These are phyloP conservation scores for Evernia prunastri DNA, from an alignment of 495 filamentous ascomycete genomes.

Conservation along the genomic window DNA sequence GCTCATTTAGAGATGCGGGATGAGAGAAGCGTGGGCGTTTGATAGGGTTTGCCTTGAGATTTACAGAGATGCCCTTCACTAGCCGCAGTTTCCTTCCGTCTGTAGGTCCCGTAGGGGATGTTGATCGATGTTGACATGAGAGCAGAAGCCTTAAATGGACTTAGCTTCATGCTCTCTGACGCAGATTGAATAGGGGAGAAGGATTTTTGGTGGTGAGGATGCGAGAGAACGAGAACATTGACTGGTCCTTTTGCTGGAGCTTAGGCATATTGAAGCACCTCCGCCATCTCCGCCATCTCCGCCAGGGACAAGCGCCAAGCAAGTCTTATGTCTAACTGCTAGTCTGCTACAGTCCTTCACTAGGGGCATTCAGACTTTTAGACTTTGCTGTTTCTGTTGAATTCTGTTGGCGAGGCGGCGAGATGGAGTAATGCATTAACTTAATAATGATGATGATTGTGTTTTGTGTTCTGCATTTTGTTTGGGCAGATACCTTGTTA, in stretches of 20 bases:
- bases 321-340: too few species aligned
- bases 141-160: neutral
- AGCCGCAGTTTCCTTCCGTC: neutral
- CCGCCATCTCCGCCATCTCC: conserved; percentile 1
- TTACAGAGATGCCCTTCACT: neutral
- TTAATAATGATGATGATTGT: too few species aligned
- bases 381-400: too few species aligned
- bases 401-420: too few species aligned
- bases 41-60: conserved; percentile 11
- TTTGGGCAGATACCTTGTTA: too few species aligned
- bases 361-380: neutral
- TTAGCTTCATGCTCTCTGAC: conserved; percentile 13
- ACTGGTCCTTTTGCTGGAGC: neutral
- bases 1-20: neutral
- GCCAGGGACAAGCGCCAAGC: neutral
- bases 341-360: neutral
- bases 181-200: neutral
- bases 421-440: too few species aligned
- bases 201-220: conserved; percentile 10
- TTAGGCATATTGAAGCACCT: neutral
- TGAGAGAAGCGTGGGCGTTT: conserved; percentile 5
- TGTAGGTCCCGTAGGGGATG: neutral
- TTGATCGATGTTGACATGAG: neutral
- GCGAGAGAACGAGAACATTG: neutral
- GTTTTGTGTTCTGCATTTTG: too few species aligned